Evolutionary conservation across 331 rosid species (phyloP), one percentile per base, ranked within the genome.

Genomic region (Phaseolus coccineus): DNA sequence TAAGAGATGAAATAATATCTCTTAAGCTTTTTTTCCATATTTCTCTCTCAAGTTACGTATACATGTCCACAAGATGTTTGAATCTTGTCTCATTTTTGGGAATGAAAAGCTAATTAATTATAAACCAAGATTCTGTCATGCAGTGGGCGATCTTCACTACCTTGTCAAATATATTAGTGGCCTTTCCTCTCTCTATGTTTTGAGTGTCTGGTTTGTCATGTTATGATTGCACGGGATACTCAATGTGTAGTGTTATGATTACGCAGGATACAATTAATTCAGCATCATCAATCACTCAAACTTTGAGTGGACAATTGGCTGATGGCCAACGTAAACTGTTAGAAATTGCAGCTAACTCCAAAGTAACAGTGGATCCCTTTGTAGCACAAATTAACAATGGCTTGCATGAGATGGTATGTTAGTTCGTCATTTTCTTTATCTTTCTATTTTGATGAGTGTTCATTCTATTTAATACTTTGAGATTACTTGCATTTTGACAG

Each of bases 241-340:
- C 78, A 78, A 46, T 16, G 47, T 46, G 74, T 52, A 52, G 51
- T 71, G 39, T 80, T 62, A 68, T 73, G 70, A 57, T 72, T 79
- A 57, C 64, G 39, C 88, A 90, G 95, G 95, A 90, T 61, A 77
- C 95, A 58, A 90, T 90, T 66, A 88, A 65, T 87, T 88, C 95
- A 15, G 95, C 90, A 63, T 87, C 95, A 40, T 74, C 95, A 42
- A 73, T 90, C 65, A 88, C 90, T 75, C 88, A 82, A 82, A 88
- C 87, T 37, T 82, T 90, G 85, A 90, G 91, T 56, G 91, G 95
- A 52, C 82, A 90, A 82, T 75, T 89, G 85, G 85, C 91, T 53
- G 95, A 90, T 13, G 91, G 91, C 73, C 90, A 88, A 46, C 89
- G 85, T 5, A 84, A 88, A 66, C 83, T 90, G 71, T 50, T 89